Conservation (phyloP, 345 rosid species). For the Pseudoturritis turrita region DNA sequence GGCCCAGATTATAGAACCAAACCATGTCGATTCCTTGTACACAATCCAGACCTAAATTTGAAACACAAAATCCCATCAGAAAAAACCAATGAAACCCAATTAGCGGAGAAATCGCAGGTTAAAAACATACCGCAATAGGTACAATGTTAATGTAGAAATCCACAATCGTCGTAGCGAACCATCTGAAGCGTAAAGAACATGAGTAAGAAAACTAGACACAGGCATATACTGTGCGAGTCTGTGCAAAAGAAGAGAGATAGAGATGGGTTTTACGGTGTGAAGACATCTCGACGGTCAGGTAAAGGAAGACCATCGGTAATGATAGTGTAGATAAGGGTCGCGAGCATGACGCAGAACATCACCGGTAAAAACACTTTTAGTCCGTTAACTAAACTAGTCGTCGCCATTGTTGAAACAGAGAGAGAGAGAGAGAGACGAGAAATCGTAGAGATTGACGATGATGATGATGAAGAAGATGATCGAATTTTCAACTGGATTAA, state of each 20-base stretch:
- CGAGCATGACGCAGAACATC: slow-evolving; percentile 45
- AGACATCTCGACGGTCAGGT: slow-evolving; percentile 66
- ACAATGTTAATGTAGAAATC: slow-evolving; percentile 63
- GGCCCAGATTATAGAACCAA: slow-evolving; percentile 48
- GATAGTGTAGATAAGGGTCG: slow-evolving; percentile 57
- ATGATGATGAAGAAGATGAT: background rate
- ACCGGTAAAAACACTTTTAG: slow-evolving; percentile 44
- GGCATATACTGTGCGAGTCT: no score
- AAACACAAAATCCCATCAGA: background rate
- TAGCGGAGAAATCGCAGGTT: background rate
- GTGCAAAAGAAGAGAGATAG: background rate
- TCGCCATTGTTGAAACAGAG: slow-evolving; percentile 35
- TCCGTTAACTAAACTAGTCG: slow-evolving; percentile 29
- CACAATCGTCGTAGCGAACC: slow-evolving; percentile 68
- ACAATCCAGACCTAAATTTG: slow-evolving; percentile 60
- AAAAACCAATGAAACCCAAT: background rate
- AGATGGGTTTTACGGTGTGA: slow-evolving; percentile 53
- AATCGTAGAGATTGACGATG: background rate
- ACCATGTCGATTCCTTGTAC: slow-evolving; percentile 57
- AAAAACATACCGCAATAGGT: slow-evolving; percentile 50
- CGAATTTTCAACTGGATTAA: slow-evolving; percentile 13
- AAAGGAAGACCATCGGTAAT: slow-evolving; percentile 64
- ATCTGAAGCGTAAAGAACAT: slow-evolving; percentile 36
- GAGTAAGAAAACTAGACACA: background rate
- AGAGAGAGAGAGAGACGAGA: background rate